These are phyloP conservation scores for Paragyromitra xinjiangensis DNA, from an alignment of 495 filamentous ascomycete species.

Conservation along the genomic window DNA sequence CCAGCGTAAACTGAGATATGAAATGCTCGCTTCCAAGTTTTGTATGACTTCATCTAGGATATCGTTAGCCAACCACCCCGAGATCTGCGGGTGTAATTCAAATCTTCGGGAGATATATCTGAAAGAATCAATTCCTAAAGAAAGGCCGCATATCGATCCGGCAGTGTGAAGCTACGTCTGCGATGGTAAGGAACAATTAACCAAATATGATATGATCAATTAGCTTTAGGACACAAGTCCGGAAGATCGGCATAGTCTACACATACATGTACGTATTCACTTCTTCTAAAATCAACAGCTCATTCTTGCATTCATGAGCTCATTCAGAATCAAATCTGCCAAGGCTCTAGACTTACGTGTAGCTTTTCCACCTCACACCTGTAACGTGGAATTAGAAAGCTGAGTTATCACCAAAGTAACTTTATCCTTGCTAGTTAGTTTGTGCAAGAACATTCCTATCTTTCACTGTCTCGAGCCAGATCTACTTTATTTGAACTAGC, in stretches of 20 bases:
- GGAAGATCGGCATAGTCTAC: background rate
- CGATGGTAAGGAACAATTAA: background rate
- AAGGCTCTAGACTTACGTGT: background rate
- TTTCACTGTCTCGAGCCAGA: background rate
- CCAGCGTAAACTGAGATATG: background rate
- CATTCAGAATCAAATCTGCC: background rate
- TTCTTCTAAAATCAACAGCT: background rate
- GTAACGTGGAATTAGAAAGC: background rate
- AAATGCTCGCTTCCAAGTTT: background rate
- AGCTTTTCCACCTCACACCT: background rate
- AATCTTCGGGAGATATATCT: background rate
- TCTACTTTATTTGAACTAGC: background rate
- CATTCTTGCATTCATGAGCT: background rate
- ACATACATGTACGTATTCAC: background rate
- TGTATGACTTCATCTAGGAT: background rate
- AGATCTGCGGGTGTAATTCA: background rate
- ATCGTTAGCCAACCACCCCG: background rate
- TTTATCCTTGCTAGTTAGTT: background rate
- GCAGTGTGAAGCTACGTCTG: background rate
- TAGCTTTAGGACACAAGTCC: background rate
- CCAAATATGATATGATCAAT: background rate
- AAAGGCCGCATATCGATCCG: background rate
- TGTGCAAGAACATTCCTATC: background rate
- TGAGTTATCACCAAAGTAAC: no score
- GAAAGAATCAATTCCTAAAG: background rate